These are phyloP conservation scores for Penicillium brevicompactum DNA, from an alignment of 2,329 filamentous ascomycete genomes.

Conservation along the genomic window DNA sequence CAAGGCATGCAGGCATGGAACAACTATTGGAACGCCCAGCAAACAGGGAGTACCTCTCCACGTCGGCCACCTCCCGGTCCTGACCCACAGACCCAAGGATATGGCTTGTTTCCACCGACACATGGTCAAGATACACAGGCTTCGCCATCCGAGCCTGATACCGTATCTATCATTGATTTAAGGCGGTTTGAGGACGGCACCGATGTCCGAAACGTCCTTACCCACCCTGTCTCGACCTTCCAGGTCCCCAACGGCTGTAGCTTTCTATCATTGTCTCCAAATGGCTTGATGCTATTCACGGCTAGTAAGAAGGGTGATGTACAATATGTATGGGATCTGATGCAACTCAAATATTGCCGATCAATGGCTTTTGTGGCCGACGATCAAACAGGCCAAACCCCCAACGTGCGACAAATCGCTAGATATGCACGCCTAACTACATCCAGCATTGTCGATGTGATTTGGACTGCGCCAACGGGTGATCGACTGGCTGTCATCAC, in stretches of 20 bases:
- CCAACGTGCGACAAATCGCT: slow-evolving; percentile 75
- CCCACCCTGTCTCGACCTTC: slow-evolving; percentile 47
- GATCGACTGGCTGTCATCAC: slow-evolving; percentile 88
- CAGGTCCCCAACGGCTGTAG: slow-evolving; percentile 53
- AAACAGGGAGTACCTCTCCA: slow-evolving; percentile 28
- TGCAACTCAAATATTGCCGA: slow-evolving; percentile 50
- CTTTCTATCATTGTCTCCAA: slow-evolving; percentile 52
- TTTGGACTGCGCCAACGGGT: slow-evolving; percentile 79
- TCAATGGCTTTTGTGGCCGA: slow-evolving; percentile 41
- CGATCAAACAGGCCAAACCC: slow-evolving; percentile 30
- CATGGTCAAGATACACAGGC: slow-evolving; percentile 46
- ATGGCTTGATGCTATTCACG: slow-evolving; percentile 49
- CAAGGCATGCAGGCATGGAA: slow-evolving; percentile 54
- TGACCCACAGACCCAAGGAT: slow-evolving; percentile 34
- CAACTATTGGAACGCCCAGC: slow-evolving; percentile 52
- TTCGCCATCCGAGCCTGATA: slow-evolving; percentile 43
- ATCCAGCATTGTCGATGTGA: slow-evolving; percentile 85
- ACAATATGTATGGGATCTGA: slow-evolving; percentile 54
- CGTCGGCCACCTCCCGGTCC: slow-evolving; percentile 34
- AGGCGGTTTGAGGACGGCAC: slow-evolving; percentile 45
- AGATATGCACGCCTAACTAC: slow-evolving; percentile 90
- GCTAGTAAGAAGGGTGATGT: slow-evolving; percentile 53
- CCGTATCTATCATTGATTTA: slow-evolving; percentile 51
- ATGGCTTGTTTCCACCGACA: slow-evolving; percentile 48
- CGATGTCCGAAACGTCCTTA: slow-evolving; percentile 36